Base-by-base conservation (phyloP, 305 asterid species). In the Fraxinus albicans region DNA sequence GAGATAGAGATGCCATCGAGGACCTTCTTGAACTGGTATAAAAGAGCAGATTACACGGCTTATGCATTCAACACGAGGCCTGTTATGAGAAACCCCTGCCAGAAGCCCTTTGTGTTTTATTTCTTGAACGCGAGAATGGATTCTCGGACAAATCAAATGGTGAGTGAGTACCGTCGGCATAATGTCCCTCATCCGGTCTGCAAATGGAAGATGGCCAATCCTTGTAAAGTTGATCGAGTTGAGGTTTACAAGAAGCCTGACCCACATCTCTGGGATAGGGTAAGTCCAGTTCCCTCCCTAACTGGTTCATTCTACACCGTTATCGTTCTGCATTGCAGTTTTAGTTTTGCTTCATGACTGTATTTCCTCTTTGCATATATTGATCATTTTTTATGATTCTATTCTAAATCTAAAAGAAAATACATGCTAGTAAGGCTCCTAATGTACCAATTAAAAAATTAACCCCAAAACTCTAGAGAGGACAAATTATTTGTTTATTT, bases 11-110 rank as follows among this genome's bases (percentile, higher is more conserved):
- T 86, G 95, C 95, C 97, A 3, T 84, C 97, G 0, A 83, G 95
- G 73, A 93, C 97, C 2, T 93, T 91, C 91, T 83, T 90, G 83
- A 91, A 91, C 76, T 93, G 97, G 97, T 90, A 91, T n/a, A 86
- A 76, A 74, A 83, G 91, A 76, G 95, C 91, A 3, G 97, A 93
- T 84, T 90, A 91, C 78, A 84, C 65, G 0, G 94, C 91, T 0
- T 91, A 89, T 58, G 90, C 95, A 1, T 91, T 93, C 87, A 93
- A 93, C 86, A 93, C 97, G 0, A 86, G 97, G 85, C 94, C 95
- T 0, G 90, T 91, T 67, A 82, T 83, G 90, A 86, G 91, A 80
- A 87, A 91, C 77, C 91, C 89, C 0, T 93, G 97, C 75, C 94
- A 91, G 83, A 91, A 89, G 82, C 91, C 97, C 6, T 91, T 88